Conservation (phyloP, 441 rosid species). For the Croton laevigatus region DNA sequence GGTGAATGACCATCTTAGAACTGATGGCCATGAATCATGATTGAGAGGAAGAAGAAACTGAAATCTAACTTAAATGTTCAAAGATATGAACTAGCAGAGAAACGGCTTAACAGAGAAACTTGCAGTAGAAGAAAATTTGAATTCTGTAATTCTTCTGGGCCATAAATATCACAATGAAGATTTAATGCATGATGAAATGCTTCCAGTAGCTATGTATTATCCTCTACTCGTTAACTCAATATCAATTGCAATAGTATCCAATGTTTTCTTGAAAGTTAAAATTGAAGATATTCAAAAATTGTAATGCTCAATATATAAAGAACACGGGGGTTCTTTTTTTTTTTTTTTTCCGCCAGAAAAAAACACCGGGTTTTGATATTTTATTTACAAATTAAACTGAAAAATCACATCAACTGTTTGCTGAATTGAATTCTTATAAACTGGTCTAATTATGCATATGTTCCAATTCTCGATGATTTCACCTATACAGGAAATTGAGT, state of each 20-base stretch:
- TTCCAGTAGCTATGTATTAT: neutral
- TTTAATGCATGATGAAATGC: neutral
- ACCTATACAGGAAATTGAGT: neutral
- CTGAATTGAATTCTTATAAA: neutral
- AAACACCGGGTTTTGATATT: no score
- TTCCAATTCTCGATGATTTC: neutral
- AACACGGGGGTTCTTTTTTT: no score
- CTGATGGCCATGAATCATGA: slow-evolving; percentile 1
- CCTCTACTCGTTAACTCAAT: neutral
- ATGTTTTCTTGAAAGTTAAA: neutral
- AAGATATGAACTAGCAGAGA: neutral
- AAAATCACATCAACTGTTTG: no score
- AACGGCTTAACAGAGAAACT: neutral
- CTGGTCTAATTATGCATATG: no score
- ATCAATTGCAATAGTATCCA: neutral
- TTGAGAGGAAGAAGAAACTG: neutral
- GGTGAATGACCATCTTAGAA: slow-evolving; percentile 22
- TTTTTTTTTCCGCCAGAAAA: no score
- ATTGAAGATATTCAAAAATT: neutral
- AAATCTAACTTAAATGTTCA: neutral
- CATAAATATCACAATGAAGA: neutral
- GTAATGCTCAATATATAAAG: no score
- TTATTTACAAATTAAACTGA: no score
- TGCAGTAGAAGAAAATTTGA: neutral
- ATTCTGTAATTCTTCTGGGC: neutral